A percentile compares a stretch with the other conserved stretches of the same genome.
These are phyloP conservation scores for Vitis hybrid DNA, from an alignment of 177 flowering plant species.

Conservation along the genomic window DNA sequence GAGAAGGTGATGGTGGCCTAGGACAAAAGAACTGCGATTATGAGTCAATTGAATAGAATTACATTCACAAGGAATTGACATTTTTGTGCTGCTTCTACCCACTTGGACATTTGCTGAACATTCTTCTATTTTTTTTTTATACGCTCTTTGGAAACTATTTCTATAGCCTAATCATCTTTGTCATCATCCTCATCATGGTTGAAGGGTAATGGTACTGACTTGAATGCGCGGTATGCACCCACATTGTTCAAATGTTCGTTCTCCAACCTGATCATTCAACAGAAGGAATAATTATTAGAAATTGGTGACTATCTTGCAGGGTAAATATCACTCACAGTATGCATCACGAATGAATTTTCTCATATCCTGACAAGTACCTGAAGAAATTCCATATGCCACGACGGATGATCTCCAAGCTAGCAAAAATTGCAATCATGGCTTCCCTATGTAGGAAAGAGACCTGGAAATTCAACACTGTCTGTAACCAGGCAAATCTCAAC, in stretches of 20 bases:
- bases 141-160: too few species aligned
- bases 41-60: too few species aligned
- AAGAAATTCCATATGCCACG: slow-evolving; percentile 81
- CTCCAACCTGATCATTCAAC: slow-evolving; percentile 52
- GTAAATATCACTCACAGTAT: too few species aligned
- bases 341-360: too few species aligned
- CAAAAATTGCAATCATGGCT: slow-evolving; percentile 36
- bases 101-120: too few species aligned
- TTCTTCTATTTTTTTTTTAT: too few species aligned
- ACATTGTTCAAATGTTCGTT: slow-evolving; percentile 76
- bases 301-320: too few species aligned
- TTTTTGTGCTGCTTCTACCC: too few species aligned
- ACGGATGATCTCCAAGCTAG: slow-evolving; percentile 66
- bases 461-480: slow-evolving; percentile 44
- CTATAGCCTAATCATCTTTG: slow-evolving; percentile 23
- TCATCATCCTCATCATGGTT: slow-evolving; percentile 37
- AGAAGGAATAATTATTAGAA: too few species aligned
- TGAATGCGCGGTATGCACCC: slow-evolving; percentile 62
- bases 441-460: slow-evolving; percentile 33
- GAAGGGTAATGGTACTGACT: slow-evolving; percentile 64
- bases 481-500: slow-evolving; percentile 79
- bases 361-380: slow-evolving; percentile 36
- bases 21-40: too few species aligned
- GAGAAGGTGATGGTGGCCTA: too few species aligned
- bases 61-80: too few species aligned